Evolutionary conservation across 1,139 yeast genomes (phyloP), one percentile per base, ranked within the genome.

Genomic region (Hyphopichia burtonii): DNA sequence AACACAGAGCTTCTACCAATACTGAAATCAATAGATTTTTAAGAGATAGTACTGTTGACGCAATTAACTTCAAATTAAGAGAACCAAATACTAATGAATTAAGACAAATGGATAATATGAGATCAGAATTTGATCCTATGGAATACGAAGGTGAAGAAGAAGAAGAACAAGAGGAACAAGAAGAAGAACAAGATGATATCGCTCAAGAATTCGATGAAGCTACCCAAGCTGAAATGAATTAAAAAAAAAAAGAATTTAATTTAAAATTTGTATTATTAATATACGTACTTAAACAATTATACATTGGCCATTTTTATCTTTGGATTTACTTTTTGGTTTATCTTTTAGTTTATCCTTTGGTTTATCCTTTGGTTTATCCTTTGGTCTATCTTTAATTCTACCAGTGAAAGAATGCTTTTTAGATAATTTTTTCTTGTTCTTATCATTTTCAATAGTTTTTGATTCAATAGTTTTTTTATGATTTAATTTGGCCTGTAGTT

Each of bases 61-160:
- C 69, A 16, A 71, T 89, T 40, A 80, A 82, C 44, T 69, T 83
- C 49, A 71, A 74, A 42, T 66, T 88, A 44, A 76, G 94, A 59
- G 93, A 86, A 55, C 86, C 93, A 39, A 80, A 83, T 16, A 81
- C 86, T 5, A 75, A 73, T 40, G 96, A 88, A 60, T 71, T 82
- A 51, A 78, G 79, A 51, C 71, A 67, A 43, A 78, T 91, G 72
- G 95, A 88, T 60, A 75, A 74, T 44, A 61, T 73, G 32, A 76
- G 95, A 65, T 80, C 86, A 35, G 79, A 74, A 49, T 87, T 69
- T 55, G 96, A 87, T 65, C 93, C 95, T 39, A 84, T 86, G 74
- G 83, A 80, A 53, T 80, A 76, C 50, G 80, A 75, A 54, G 76
- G 68, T n/a, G 76, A 75, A 43, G 81, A 75, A 31, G 77, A 68